Conservation (phyloP, 768 basidiomycete genomes). For the Naganishia randhawae region DNA sequence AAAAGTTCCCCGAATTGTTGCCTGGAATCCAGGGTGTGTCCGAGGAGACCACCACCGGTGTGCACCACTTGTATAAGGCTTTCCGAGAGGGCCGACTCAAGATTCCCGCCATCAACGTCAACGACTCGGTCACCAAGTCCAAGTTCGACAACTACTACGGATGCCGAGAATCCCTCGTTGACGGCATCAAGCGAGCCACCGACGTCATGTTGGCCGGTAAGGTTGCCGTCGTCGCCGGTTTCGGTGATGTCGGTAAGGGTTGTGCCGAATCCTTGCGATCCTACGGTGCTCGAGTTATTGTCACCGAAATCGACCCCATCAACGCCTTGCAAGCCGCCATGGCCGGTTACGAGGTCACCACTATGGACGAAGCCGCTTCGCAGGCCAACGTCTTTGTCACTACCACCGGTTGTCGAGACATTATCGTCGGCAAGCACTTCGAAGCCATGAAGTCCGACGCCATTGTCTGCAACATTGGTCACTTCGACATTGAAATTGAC, state of each 20-base stretch:
- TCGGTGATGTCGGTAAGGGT: slow-evolving; percentile 98
- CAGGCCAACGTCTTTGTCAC: slow-evolving; percentile 91
- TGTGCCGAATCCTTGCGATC: slow-evolving; percentile 94
- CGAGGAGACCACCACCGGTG: slow-evolving; percentile 99
- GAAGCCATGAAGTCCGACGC: slow-evolving; percentile 93
- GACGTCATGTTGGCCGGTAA: slow-evolving; percentile 99
- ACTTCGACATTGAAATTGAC: slow-evolving; percentile 68
- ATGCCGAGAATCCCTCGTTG: slow-evolving; percentile 98
- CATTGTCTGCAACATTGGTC: slow-evolving; percentile 71
- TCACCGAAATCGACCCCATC: slow-evolving; percentile 99
- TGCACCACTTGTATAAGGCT: slow-evolving; percentile 97
- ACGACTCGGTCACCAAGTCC: slow-evolving; percentile 99
- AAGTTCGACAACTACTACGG: slow-evolving; percentile 87
- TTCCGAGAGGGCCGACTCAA: slow-evolving; percentile 94
- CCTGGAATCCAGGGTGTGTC: slow-evolving; percentile 81
- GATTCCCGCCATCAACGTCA: slow-evolving; percentile 98
- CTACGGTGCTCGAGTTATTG: slow-evolving; percentile 92
- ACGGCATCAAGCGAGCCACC: slow-evolving; percentile 99
- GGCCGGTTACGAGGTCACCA: slow-evolving; percentile 95
- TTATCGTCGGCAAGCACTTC: slow-evolving; percentile 90
- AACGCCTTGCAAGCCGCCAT: slow-evolving; percentile 99
- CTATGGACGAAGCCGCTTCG: slow-evolving; percentile 94
- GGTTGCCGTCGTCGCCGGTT: slow-evolving; percentile 97
- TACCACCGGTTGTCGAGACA: slow-evolving; percentile 97
- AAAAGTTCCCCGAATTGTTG: slow-evolving; percentile 90